These are phyloP conservation scores for Achaetomium macrosporum DNA, from an alignment of 2,329 filamentous ascomycete species.

Conservation along the genomic window DNA sequence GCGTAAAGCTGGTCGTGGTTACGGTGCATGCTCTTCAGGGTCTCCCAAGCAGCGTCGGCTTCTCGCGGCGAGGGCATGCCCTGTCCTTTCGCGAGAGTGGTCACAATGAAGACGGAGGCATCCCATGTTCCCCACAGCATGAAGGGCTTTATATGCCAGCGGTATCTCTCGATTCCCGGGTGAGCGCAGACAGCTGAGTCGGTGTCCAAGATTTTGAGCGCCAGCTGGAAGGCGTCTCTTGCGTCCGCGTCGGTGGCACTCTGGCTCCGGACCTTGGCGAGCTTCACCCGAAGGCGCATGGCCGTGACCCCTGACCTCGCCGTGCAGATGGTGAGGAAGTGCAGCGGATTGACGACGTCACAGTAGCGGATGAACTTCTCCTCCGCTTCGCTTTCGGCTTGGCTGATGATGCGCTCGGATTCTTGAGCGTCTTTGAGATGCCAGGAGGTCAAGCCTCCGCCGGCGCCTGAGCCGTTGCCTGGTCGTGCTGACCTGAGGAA, in stretches of 20 bases:
- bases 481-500: not conserved
- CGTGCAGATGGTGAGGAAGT: not conserved
- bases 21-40: not conserved
- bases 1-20: not conserved
- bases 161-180: not conserved
- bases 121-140: conserved; percentile 7
- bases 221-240: not conserved
- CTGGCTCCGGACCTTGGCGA: not conserved
- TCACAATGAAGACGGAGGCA: conserved; percentile 9
- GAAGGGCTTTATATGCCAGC: not conserved
- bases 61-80: not conserved
- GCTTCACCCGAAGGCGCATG: not conserved
- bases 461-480: not conserved
- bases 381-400: not conserved
- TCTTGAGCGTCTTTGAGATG: not conserved
- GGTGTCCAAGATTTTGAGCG: not conserved
- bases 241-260: not conserved
- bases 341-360: conserved; percentile 1
- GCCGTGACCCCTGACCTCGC: not conserved
- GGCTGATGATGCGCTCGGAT: not conserved
- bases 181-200: not conserved
- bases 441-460: not conserved
- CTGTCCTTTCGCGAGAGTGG: not conserved
- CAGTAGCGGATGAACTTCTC: conserved; percentile 3
- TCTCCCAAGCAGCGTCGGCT: not conserved